Conservation (phyloP, 257 asterid genomes). For the Handroanthus guayacan region DNA sequence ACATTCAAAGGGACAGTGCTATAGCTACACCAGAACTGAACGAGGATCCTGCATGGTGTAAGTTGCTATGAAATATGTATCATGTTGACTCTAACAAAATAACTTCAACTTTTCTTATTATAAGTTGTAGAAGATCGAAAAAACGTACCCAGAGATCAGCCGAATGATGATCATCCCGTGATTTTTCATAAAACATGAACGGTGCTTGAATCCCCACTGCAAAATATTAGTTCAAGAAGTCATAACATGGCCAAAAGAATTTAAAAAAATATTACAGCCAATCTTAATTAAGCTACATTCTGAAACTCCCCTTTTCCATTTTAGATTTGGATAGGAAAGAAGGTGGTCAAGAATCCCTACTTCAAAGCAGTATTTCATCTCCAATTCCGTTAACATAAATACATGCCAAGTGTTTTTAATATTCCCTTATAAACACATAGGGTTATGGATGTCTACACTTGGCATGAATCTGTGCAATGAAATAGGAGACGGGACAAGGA, state of each 20-base stretch:
- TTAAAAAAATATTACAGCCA: not conserved
- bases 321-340: no score
- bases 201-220: slow-evolving; percentile 87
- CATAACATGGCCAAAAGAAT: not conserved
- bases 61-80: not conserved
- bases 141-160: slow-evolving; percentile 66
- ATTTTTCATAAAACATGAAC: slow-evolving; percentile 82
- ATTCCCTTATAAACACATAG: no score
- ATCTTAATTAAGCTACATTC: no score
- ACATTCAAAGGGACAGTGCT: slow-evolving; percentile 83
- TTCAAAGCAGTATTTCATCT: no score
- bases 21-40: slow-evolving; percentile 95
- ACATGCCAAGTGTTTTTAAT: no score
- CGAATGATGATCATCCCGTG: slow-evolving; percentile 72
- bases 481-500: no score
- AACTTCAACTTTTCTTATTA: not conserved
- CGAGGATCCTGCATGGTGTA: slow-evolving; percentile 62
- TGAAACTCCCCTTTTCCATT: no score
- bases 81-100: not conserved
- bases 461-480: no score
- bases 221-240: slow-evolving; percentile 15
- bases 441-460: no score
- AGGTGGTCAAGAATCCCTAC: no score
- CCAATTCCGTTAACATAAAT: no score
- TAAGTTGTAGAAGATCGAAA: not conserved